These are phyloP conservation scores for Microcyclospora pomicola DNA, from an alignment of 2,329 filamentous ascomycete genomes.

Conservation along the genomic window DNA sequence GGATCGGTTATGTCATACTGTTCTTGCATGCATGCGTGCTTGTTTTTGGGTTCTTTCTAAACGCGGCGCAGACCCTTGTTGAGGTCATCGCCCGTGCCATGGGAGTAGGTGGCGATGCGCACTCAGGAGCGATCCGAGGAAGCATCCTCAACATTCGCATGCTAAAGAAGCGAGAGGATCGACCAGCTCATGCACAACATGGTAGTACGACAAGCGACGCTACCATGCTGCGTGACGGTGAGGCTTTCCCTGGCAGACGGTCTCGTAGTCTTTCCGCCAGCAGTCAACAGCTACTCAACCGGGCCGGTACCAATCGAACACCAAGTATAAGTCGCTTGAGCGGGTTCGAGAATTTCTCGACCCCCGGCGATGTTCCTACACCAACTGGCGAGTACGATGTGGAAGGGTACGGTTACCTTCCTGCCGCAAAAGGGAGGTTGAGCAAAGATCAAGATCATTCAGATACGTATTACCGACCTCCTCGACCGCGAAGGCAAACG, in stretches of 20 bases:
- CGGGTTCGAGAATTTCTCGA: conserved; percentile 39
- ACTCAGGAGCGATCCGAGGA: conserved; percentile 43
- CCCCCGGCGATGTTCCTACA: conserved; percentile 42
- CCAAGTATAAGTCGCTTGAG: conserved; percentile 25
- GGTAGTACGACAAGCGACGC: conserved; percentile 72
- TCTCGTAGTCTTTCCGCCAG: conserved; percentile 48
- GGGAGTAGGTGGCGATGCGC: conserved; percentile 55
- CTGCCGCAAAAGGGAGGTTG: background rate
- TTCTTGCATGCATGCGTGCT: conserved; percentile 73
- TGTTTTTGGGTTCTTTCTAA: conserved; percentile 84
- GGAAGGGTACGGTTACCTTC: background rate
- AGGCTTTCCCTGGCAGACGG: conserved; percentile 29
- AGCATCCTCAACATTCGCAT: conserved; percentile 58
- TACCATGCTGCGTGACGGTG: conserved; percentile 48
- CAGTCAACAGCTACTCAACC: conserved; percentile 47
- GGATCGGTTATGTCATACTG: conserved; percentile 89
- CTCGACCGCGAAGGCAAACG: conserved; percentile 54
- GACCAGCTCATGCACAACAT: conserved; percentile 31
- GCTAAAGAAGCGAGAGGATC: conserved; percentile 19
- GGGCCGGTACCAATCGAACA: conserved; percentile 10
- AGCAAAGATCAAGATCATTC: conserved; percentile 31
- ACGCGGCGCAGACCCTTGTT: conserved; percentile 76
- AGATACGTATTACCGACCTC: conserved; percentile 83
- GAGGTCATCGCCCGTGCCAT: conserved; percentile 74
- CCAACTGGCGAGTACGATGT: background rate